Conservation (phyloP, 495 filamentous ascomycete genomes). For the Penicillium daleae region DNA sequence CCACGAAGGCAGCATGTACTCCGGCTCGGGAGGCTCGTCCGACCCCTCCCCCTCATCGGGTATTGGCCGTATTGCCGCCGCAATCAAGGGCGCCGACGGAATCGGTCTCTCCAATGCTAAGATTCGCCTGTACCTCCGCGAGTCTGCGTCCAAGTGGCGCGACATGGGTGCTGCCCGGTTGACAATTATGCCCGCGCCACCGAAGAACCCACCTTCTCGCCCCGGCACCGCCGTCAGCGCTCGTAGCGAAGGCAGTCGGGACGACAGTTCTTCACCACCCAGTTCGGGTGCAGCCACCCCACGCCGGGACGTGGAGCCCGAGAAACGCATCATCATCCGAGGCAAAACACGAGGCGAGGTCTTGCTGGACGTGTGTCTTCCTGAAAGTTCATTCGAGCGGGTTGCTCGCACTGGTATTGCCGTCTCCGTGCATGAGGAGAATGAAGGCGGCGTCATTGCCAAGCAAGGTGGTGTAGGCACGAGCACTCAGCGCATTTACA, state of each 20-base stretch:
- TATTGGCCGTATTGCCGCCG: conserved; percentile 58
- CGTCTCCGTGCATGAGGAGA: conserved; percentile 83
- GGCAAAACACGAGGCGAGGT: conserved; percentile 68
- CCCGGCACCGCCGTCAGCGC: conserved; percentile 38
- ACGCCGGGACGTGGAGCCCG: conserved; percentile 45
- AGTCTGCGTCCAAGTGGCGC: conserved; percentile 79
- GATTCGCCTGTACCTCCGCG: conserved; percentile 78
- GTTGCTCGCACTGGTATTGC: conserved; percentile 84
- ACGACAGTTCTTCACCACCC: conserved; percentile 29
- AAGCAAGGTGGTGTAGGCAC: conserved; percentile 70
- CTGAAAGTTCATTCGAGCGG: conserved; percentile 80
- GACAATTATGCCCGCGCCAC: conserved; percentile 72
- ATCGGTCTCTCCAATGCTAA: conserved; percentile 76
- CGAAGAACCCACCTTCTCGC: conserved; percentile 48
- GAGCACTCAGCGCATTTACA: conserved; percentile 75
- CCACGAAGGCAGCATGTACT: conserved; percentile 64
- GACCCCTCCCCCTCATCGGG: conserved; percentile 55
- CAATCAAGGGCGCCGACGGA: conserved; percentile 52
- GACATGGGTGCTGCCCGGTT: conserved; percentile 85
- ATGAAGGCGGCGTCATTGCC: conserved; percentile 67
- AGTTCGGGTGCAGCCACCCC: conserved; percentile 44
- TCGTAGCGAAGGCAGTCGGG: conserved; percentile 30
- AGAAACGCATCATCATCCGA: conserved; percentile 81
- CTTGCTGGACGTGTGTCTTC: conserved; percentile 81
- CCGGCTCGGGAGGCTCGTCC: conserved; percentile 57